A percentile compares a stretch with the other conserved stretches of the same genome.
Conservation (phyloP, 1,284 basidiomycete genomes). For the Microbotryum saponariae region DNA sequence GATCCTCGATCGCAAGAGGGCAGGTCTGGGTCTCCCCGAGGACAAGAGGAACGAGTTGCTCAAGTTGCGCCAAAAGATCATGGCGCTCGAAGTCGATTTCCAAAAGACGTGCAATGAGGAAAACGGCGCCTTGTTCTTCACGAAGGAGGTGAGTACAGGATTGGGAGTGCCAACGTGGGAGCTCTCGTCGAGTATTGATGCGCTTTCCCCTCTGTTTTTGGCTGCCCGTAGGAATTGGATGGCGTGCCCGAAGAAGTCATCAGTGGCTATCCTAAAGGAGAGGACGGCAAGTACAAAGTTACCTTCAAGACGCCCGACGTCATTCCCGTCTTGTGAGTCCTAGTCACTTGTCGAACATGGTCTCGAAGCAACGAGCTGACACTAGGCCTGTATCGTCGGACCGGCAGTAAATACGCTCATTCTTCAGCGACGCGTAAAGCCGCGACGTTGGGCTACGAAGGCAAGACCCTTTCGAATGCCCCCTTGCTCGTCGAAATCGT, state of each 20-base stretch:
- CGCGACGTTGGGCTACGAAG: constrained; percentile 60
- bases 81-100: constrained; percentile 62
- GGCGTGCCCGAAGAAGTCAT: constrained; percentile 69
- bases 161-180: too few species aligned
- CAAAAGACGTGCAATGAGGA: constrained; percentile 79
- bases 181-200: background rate
- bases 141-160: constrained; percentile 43
- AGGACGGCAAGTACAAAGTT: constrained; percentile 39
- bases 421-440: constrained; percentile 58
- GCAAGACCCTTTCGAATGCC: constrained; percentile 58
- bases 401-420: constrained; percentile 49
- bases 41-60: constrained; percentile 54
- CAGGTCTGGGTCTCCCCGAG: constrained; percentile 63
- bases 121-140: constrained; percentile 43
- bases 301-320: constrained; percentile 69
- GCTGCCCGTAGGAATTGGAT: constrained; percentile 59
- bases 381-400: background rate
- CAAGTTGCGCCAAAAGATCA: constrained; percentile 51
- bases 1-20: constrained; percentile 64
- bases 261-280: constrained; percentile 57
- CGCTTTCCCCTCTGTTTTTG: constrained; percentile 41
- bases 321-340: constrained; percentile 52
- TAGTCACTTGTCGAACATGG: background rate
- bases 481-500: constrained; percentile 59
- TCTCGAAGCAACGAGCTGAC: background rate